These are phyloP conservation scores for Huntiella omanensis DNA, from an alignment of 2,329 filamentous ascomycete species.

Conservation along the genomic window DNA sequence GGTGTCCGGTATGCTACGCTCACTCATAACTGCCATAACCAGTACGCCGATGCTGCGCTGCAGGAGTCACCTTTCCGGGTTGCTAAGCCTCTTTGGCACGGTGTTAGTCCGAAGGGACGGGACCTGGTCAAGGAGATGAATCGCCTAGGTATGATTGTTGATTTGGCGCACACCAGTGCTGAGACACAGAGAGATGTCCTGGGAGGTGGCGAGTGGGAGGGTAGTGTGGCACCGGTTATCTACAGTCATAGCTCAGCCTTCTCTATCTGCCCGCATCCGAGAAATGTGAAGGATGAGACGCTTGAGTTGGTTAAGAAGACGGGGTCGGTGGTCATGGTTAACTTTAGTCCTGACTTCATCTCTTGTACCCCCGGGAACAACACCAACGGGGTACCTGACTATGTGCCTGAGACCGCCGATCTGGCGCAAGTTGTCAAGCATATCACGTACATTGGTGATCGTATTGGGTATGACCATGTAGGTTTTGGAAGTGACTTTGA, in stretches of 20 bases:
- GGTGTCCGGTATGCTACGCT: conserved; percentile 78
- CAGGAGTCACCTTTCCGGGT: conserved; percentile 30
- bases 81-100: conserved; percentile 44
- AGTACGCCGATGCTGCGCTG: conserved; percentile 69
- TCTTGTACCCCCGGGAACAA: conserved; percentile 46
- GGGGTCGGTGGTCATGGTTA: conserved; percentile 74
- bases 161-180: conserved; percentile 56
- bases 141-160: conserved; percentile 81
- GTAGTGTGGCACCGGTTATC: conserved; percentile 65
- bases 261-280: conserved; percentile 65
- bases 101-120: conserved; percentile 53
- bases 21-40: conserved; percentile 87
- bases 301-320: conserved; percentile 55
- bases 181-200: conserved; percentile 79
- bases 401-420: conserved; percentile 49
- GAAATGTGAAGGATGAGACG: conserved; percentile 77
- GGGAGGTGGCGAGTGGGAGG: conserved; percentile 42
- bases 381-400: conserved; percentile 46
- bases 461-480: conserved; percentile 75
- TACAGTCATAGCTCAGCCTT: conserved; percentile 78
- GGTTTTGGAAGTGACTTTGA: conserved; percentile 85
- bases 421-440: conserved; percentile 63
- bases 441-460: conserved; percentile 61
- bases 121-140: conserved; percentile 76
- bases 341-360: conserved; percentile 69